These are phyloP conservation scores for Geotrichum klebahnii DNA, from an alignment of 1,139 yeast species.

Conservation along the genomic window DNA sequence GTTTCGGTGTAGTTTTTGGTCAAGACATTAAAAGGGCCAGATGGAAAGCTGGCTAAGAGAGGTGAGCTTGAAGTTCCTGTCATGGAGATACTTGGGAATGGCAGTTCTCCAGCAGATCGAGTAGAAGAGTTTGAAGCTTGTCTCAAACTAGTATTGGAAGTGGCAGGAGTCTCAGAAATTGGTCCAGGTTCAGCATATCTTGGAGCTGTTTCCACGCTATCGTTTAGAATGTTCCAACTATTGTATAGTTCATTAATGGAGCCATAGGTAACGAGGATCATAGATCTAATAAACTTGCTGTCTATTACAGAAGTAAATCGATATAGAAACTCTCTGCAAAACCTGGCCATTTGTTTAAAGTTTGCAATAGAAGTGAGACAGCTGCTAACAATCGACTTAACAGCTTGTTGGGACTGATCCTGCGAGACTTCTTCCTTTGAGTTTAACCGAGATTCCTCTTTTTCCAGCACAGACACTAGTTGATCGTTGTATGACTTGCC, in stretches of 20 bases:
- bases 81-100: conserved; percentile 4
- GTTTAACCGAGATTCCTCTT: conserved; percentile 17
- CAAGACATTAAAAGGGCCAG: neutral
- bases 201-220: conserved; percentile 16
- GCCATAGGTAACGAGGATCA: conserved; percentile 66
- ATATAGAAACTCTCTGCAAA: conserved; percentile 28
- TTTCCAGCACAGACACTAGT: conserved; percentile 31
- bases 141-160: too few relatives aligned
- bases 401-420: conserved; percentile 17
- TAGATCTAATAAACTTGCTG: conserved; percentile 65
- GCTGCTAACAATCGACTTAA: conserved; percentile 19
- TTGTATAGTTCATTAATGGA: conserved; percentile 72
- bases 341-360: conserved; percentile 24
- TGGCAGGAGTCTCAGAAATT: neutral
- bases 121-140: conserved; percentile 8
- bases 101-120: neutral
- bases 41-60: conserved; percentile 5
- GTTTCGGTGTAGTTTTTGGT: conserved; percentile 44
- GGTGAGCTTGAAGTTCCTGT: conserved; percentile 5
- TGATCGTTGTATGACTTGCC: conserved; percentile 24
- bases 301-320: conserved; percentile 46
- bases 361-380: conserved; percentile 19
- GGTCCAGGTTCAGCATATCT: conserved; percentile 1
- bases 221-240: conserved; percentile 49
- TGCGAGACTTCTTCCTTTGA: conserved; percentile 9